These are phyloP conservation scores for Rhizophlyctis rosea DNA, from an alignment of 192 early-diverging fungal species.

Conservation along the genomic window DNA sequence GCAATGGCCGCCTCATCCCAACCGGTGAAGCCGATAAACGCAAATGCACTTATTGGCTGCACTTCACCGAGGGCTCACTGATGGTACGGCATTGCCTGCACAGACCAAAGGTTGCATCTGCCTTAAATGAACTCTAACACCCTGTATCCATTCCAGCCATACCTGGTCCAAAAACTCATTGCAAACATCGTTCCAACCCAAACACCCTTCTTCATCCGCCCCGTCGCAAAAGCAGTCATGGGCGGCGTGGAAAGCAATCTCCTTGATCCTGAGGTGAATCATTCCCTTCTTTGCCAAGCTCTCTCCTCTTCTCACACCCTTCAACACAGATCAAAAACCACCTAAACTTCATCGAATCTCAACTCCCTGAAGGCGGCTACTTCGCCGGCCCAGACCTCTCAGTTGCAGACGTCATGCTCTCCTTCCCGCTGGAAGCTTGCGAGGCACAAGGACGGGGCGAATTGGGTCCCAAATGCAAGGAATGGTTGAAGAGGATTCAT, in stretches of 20 bases:
- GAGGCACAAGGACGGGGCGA: not conserved
- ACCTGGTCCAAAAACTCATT: not conserved
- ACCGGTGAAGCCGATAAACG: slow-evolving; percentile 6
- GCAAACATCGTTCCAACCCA: not conserved
- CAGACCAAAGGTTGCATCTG: no score
- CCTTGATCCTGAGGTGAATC: slow-evolving; percentile 15
- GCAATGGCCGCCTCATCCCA: slow-evolving; percentile 21
- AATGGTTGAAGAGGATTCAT: slow-evolving; percentile 27
- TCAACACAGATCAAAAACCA: not conserved
- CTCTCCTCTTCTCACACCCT: no score
- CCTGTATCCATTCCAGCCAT: not conserved
- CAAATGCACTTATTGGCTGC: slow-evolving; percentile 37
- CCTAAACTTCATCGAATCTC: slow-evolving; percentile 32
- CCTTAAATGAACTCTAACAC: no score
- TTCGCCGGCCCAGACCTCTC: slow-evolving; percentile 40
- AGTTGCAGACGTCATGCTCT: slow-evolving; percentile 42
- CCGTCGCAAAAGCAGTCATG: slow-evolving; percentile 17
- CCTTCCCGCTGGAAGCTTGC: slow-evolving; percentile 38
- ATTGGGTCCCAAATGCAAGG: slow-evolving; percentile 27
- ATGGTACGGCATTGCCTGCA: no score
- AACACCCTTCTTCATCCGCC: slow-evolving; percentile 19
- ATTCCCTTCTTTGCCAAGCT: no score
- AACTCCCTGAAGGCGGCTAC: slow-evolving; percentile 27
- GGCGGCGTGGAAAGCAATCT: slow-evolving; percentile 13
- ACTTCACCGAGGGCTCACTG: slow-evolving; percentile 39